Evolutionary conservation across 2,329 filamentous ascomycete species (phyloP).

Genomic region (Curvularia hawaiiensis): DNA sequence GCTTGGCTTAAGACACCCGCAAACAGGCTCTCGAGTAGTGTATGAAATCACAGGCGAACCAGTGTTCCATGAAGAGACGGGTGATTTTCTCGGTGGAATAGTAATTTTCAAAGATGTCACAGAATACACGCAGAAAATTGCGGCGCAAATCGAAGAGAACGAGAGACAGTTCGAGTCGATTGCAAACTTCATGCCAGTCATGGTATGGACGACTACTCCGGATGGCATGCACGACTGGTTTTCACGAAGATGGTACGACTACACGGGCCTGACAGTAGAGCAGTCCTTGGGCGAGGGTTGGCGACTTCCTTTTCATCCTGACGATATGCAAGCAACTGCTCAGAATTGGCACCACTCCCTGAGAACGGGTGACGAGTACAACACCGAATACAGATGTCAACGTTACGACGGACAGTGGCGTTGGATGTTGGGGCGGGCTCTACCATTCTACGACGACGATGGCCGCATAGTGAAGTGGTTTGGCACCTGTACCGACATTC

Average conservation of each 20-base stretch:
- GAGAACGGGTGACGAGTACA: constrained; percentile 67
- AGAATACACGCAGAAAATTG: constrained; percentile 69
- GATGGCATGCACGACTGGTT: constrained; percentile 75
- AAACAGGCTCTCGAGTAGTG: constrained; percentile 58
- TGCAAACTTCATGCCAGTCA: constrained; percentile 64
- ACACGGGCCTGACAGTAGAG: constrained; percentile 68
- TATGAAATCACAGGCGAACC: constrained; percentile 72
- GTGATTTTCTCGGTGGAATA: constrained; percentile 75
- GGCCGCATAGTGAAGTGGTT: constrained; percentile 80
- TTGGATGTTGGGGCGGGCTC: constrained; percentile 77
- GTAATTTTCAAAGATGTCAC: constrained; percentile 77
- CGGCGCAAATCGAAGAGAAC: constrained; percentile 70
- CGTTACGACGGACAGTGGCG: constrained; percentile 72
- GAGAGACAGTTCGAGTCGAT: constrained; percentile 77
- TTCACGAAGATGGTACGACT: constrained; percentile 79
- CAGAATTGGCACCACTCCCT: constrained; percentile 67
- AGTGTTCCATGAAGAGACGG: constrained; percentile 68
- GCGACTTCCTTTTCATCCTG: constrained; percentile 69
- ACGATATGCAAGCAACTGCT: constrained; percentile 65
- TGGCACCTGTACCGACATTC: constrained; percentile 79
- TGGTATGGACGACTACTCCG: constrained; percentile 74
- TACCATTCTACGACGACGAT: constrained; percentile 69
- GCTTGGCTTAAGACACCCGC: constrained; percentile 64
- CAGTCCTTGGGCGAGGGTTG: constrained; percentile 68
- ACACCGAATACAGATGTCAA: constrained; percentile 72